Evolutionary conservation across 2,329 filamentous ascomycete species (phyloP).

Genomic region (Ophiostoma montium): DNA sequence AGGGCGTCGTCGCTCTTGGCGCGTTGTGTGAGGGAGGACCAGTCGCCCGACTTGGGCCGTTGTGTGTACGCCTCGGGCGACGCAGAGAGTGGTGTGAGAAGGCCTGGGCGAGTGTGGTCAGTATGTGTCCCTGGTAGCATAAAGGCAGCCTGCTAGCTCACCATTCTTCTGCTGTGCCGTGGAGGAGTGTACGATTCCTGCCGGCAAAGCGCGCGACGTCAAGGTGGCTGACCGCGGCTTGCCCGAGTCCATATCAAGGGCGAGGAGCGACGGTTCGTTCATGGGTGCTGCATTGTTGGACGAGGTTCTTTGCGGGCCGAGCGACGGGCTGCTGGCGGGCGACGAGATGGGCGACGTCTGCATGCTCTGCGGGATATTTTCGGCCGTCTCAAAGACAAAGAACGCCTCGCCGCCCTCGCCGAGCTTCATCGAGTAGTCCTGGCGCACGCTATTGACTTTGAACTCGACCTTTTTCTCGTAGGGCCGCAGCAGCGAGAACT

Average conservation of each 20-base stretch:
- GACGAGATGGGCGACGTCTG: constrained; percentile 92
- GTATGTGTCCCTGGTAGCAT: too few relatives aligned
- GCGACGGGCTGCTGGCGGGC: constrained; percentile 71
- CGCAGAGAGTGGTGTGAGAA: constrained; percentile 38
- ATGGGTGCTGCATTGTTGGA: constrained; percentile 19
- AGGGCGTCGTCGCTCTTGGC: constrained; percentile 42
- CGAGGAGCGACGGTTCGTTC: constrained; percentile 53
- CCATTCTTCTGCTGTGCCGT: constrained; percentile 21
- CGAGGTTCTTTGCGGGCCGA: constrained; percentile 31
- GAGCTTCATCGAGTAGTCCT: constrained; percentile 95
- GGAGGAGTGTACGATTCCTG: constrained; percentile 26
- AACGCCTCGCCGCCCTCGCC: constrained; percentile 96
- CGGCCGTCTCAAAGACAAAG: constrained; percentile 93
- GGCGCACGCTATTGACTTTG: constrained; percentile 79
- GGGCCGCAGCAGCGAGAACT: constrained; percentile 87
- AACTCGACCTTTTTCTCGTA: constrained; percentile 99
- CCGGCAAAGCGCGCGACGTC: constrained; percentile 26
- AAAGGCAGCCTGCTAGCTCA: constrained; percentile 6
- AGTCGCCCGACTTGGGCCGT: constrained; percentile 37
- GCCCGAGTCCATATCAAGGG: constrained; percentile 38
- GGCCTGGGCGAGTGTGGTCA: too few relatives aligned
- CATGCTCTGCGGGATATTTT: constrained; percentile 78
- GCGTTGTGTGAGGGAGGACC: constrained; percentile 29
- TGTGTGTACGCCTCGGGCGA: constrained; percentile 35
- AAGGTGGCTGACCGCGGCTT: constrained; percentile 25